phyloP scores from a whole-genome alignment of 164 flowering plant genomes.

The Euptelea pleiosperma region DNA sequence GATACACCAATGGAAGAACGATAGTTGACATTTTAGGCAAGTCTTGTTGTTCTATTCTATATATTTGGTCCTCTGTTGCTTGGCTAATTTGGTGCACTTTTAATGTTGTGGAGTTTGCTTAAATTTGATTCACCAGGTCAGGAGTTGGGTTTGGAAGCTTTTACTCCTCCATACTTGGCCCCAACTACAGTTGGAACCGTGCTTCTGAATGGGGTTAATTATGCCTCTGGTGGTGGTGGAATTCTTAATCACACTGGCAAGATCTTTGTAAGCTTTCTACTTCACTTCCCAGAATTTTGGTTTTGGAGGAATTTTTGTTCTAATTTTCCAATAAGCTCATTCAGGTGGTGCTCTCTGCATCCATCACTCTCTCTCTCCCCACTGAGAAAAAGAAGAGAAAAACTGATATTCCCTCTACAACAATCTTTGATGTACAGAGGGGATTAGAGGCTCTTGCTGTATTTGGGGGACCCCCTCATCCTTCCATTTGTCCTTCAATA shows the following conservation, averaged over 20 bases:
- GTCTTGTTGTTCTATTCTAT: conserved; percentile 2
- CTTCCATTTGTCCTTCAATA: too few species aligned
- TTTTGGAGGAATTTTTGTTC: background rate
- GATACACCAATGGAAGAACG: conserved; percentile 81
- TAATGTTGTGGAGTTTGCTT: background rate
- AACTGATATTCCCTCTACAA: background rate
- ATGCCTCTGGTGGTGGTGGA: conserved; percentile 64
- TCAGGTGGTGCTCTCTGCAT: too few species aligned
- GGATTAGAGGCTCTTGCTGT: too few species aligned
- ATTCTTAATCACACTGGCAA: conserved; percentile 46
- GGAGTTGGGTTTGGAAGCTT: conserved; percentile 31
- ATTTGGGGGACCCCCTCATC: background rate
- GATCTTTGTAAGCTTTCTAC: conserved; percentile 34
- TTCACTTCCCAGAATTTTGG: background rate
- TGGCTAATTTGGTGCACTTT: background rate
- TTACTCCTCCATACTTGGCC: conserved; percentile 55
- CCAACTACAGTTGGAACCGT: conserved; percentile 44
- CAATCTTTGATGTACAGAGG: too few species aligned
- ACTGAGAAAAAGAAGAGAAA: too few species aligned
- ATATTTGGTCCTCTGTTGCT: background rate
- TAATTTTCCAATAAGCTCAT: background rate
- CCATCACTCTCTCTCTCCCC: too few species aligned
- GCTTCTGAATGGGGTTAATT: conserved; percentile 49
- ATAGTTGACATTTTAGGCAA: conserved; percentile 63
- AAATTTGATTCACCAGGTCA: conserved; percentile 34